A percentile compares a stretch with the other conserved stretches of the same genome.
These are phyloP conservation scores for Zoysia japonica DNA, from an alignment of 176 grass and related monocot genomes.

Conservation along the genomic window DNA sequence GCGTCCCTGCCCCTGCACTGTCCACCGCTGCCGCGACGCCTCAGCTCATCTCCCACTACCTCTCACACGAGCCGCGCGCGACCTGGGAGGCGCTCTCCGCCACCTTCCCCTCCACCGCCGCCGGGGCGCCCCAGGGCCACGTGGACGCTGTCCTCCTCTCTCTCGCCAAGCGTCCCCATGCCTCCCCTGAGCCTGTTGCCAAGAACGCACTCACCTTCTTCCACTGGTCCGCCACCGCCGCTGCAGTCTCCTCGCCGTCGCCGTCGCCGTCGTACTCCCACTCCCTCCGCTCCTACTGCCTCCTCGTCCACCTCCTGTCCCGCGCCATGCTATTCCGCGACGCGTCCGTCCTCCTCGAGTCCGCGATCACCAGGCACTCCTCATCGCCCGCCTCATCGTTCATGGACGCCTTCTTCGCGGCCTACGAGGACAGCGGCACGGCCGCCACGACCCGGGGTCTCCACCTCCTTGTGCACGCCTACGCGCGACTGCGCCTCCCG, in stretches of 20 bases:
- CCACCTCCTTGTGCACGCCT: slow-evolving; percentile 81
- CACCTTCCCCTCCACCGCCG: slow-evolving; percentile 44
- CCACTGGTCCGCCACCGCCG: slow-evolving; percentile 50
- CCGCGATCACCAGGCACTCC: slow-evolving; percentile 46
- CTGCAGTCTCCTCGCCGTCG: neutral
- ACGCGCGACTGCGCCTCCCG: slow-evolving; percentile 55
- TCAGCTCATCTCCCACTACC: slow-evolving; percentile 57
- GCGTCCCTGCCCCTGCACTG: neutral
- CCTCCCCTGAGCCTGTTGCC: slow-evolving; percentile 39
- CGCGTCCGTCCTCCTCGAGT: slow-evolving; percentile 53
- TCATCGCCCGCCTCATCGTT: slow-evolving; percentile 12
- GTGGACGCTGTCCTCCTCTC: slow-evolving; percentile 58
- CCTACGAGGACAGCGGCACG: slow-evolving; percentile 60
- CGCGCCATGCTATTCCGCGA: slow-evolving; percentile 59
- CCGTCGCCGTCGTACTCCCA: slow-evolving; percentile 29
- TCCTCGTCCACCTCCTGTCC: slow-evolving; percentile 75
- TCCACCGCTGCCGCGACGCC: slow-evolving; percentile 13
- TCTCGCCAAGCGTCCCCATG: slow-evolving; percentile 46
- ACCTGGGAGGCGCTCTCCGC: slow-evolving; percentile 64
- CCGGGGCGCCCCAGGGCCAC: slow-evolving; percentile 22
- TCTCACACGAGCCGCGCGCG: slow-evolving; percentile 40
- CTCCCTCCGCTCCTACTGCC: slow-evolving; percentile 55
- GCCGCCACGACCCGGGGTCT: slow-evolving; percentile 54
- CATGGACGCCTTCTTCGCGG: slow-evolving; percentile 55
- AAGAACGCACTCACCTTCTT: slow-evolving; percentile 77